Evolutionary conservation across 73 alveolate genomes (phyloP), one percentile per base, ranked within the genome.

Genomic region (Tetrahymena borealis): DNA sequence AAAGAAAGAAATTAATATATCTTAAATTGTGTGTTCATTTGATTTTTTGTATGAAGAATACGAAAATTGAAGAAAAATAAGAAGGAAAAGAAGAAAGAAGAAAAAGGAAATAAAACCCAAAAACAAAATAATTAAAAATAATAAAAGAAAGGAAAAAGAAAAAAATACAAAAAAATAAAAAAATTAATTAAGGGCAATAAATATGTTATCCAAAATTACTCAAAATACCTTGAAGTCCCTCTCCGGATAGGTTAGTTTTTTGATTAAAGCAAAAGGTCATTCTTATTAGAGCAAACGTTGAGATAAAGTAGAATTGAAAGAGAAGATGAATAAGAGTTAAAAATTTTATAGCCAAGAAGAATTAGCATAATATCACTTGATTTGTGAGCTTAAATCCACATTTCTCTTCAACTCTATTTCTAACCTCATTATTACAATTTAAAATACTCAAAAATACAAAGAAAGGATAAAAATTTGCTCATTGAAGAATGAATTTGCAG

Each of bases 241-340:
- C 85, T 60, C 85, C 85, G 85, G 85, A 60, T 60, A 60, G 85
- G 85, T 60, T 60, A 60, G 85, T 60, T 60, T 60, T 60, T 60
- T 60, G 38, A 60, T n/a, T 60, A 24, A 60, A 20, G 28, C 28
- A 60, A 60, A 60, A 60, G 85, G 85, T 60, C 28, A 9, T 60
- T 60, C 10, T 35, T 35, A 60, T 24, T 1, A n/a, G 85, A 60
- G 85, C 85, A 60, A 60, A 60, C 28, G 85, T 60, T 60, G 85
- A 60, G 28, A 60, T 24, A 35, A 18, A 32, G 28, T 32, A 60
- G n/a, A 60, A 60, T 24, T 6, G 28, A 60, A 24, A 60, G 85
- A 60, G 85, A 60, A 60, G 85, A 60, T 13, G 79, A 11, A 6
- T 24, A n/a, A n/a, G 28, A 60, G n/a, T 60, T n/a, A 24, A 24